These are phyloP conservation scores for Aspergillus sojae DNA, from an alignment of 2,329 filamentous ascomycete genomes.

Conservation along the genomic window DNA sequence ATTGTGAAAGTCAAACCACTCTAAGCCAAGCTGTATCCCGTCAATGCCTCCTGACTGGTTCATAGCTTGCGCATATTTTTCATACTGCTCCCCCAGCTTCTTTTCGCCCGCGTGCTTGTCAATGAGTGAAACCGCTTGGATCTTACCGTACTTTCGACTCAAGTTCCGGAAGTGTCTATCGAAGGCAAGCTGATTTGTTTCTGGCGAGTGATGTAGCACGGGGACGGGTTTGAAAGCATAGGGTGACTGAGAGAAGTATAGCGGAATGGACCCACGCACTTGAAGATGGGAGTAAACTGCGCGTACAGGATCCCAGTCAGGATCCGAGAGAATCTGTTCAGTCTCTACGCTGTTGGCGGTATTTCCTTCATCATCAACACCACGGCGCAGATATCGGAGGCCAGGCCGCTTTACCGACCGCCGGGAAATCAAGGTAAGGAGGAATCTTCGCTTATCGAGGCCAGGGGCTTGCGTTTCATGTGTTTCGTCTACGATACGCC, in stretches of 20 bases:
- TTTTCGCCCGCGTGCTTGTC: slow-evolving; percentile 85
- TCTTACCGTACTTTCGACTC: slow-evolving; percentile 67
- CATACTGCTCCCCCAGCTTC: slow-evolving; percentile 76
- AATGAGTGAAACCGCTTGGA: slow-evolving; percentile 82
- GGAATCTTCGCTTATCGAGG: slow-evolving; percentile 54
- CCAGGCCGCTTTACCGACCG: slow-evolving; percentile 84
- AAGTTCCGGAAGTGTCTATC: slow-evolving; percentile 76
- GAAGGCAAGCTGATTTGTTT: slow-evolving; percentile 78
- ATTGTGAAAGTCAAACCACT: slow-evolving; percentile 97
- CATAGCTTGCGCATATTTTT: slow-evolving; percentile 66
- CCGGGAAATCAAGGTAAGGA: slow-evolving; percentile 90
- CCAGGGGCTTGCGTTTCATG: slow-evolving; percentile 31
- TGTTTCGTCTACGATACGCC: slow-evolving; percentile 48
- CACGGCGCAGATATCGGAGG: slow-evolving; percentile 84
- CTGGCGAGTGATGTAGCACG: slow-evolving; percentile 75
- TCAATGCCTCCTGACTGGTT: slow-evolving; percentile 64
- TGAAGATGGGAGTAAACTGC: slow-evolving; percentile 85
- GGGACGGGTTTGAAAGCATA: slow-evolving; percentile 91
- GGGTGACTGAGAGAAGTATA: slow-evolving; percentile 93
- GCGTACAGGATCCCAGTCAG: slow-evolving; percentile 62
- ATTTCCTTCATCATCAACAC: slow-evolving; percentile 85
- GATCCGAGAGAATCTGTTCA: slow-evolving; percentile 82
- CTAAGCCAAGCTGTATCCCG: slow-evolving; percentile 64
- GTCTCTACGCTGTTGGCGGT: slow-evolving; percentile 92
- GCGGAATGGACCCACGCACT: slow-evolving; percentile 83